Evolutionary conservation across 495 filamentous ascomycete species (phyloP).

Genomic region (Penicillium silybi): DNA sequence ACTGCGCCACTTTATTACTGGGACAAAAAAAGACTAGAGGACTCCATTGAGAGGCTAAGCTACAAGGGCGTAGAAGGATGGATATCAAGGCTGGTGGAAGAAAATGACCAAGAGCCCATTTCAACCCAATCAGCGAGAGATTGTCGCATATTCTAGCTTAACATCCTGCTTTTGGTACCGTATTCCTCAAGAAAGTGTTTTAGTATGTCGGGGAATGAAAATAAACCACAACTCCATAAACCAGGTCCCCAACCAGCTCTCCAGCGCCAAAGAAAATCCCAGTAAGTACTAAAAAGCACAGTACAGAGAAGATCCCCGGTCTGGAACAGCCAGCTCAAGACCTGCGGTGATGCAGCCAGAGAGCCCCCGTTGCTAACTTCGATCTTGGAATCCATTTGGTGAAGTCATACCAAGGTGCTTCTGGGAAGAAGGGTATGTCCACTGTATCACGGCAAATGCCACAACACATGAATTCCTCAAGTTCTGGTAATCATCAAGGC

Average conservation of each 20-base stretch:
- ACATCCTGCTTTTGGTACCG: too few species aligned
- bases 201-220: conserved; percentile 19
- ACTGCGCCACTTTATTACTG: too few species aligned
- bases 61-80: too few species aligned
- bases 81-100: too few species aligned
- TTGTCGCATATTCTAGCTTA: too few species aligned
- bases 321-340: neutral
- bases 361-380: conserved; percentile 9
- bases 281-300: conserved; percentile 21
- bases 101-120: too few species aligned
- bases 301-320: conserved; percentile 9
- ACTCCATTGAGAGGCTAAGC: too few species aligned
- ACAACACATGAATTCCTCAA: conserved; percentile 7
- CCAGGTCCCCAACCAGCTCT: neutral
- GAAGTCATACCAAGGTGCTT: conserved; percentile 10
- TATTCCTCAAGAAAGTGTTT: neutral
- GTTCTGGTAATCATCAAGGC: neutral
- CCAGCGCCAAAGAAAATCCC: neutral
- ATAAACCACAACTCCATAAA: conserved; percentile 23
- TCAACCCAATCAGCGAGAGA: too few species aligned
- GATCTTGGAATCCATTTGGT: conserved; percentile 18
- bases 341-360: conserved; percentile 22
- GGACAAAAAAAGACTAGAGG: too few species aligned
- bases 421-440: conserved; percentile 12
- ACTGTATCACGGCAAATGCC: conserved; percentile 2